Conservation (phyloP, 2,329 filamentous ascomycete species). For the Thielaviopsis cerberus region DNA sequence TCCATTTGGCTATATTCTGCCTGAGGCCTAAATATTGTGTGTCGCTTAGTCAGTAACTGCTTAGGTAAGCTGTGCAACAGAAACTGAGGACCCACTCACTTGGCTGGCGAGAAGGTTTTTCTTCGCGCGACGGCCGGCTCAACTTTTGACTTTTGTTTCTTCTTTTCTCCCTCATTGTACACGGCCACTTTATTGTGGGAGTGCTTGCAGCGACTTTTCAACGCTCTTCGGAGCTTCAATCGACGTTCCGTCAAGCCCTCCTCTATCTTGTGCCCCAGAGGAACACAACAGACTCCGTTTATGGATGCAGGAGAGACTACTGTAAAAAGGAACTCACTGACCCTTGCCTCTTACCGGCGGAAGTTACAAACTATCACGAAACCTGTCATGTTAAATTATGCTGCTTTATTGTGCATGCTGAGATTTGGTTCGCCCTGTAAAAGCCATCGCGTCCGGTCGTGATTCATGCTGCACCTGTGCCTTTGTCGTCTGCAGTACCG, state of each 20-base stretch:
- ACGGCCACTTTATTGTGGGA: slow-evolving; percentile 55
- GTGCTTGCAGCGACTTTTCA: slow-evolving; percentile 33
- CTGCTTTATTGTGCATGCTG: neutral
- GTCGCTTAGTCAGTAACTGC: neutral
- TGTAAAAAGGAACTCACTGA: slow-evolving; percentile 32
- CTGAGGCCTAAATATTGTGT: slow-evolving; percentile 19
- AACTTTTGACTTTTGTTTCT: slow-evolving; percentile 16
- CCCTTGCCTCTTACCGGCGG: slow-evolving; percentile 54
- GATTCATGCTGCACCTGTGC: no score
- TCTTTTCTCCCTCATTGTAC: slow-evolving; percentile 41
- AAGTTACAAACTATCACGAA: slow-evolving; percentile 33
- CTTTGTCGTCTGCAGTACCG: neutral
- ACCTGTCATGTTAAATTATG: slow-evolving; percentile 15
- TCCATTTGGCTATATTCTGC: slow-evolving; percentile 14
- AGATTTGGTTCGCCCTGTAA: neutral
- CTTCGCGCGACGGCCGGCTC: slow-evolving; percentile 13
- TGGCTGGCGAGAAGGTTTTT: slow-evolving; percentile 12
- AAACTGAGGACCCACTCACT: neutral
- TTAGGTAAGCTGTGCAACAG: neutral
- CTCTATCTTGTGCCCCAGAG: slow-evolving; percentile 58
- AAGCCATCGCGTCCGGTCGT: no score
- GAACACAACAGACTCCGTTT: slow-evolving; percentile 36
- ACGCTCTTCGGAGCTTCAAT: neutral
- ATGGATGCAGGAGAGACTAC: slow-evolving; percentile 52
- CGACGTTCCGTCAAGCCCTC: slow-evolving; percentile 40